Percentiles rank a stretch among this genome's conserved stretches.
These are phyloP conservation scores for Pterocarpus macrocarpus DNA, from an alignment of 306 rosid genomes.

Conservation along the genomic window DNA sequence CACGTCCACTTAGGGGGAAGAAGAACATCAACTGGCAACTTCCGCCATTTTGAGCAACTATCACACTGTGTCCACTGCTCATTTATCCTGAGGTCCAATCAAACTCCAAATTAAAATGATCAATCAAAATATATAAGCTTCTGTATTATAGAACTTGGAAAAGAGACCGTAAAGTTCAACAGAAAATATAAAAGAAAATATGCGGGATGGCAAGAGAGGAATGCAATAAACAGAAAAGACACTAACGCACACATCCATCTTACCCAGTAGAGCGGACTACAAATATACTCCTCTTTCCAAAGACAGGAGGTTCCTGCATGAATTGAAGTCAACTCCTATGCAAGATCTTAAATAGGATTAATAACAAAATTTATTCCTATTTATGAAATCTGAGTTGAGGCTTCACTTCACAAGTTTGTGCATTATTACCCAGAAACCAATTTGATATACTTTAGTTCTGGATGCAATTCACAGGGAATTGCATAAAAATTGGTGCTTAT, in stretches of 20 bases:
- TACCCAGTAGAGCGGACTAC: slow-evolving; percentile 81
- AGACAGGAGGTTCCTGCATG: slow-evolving; percentile 94
- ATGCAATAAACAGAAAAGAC: slow-evolving; percentile 27
- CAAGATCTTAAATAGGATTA: slow-evolving; percentile 24
- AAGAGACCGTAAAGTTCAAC: slow-evolving; percentile 17
- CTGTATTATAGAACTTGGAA: slow-evolving; percentile 18
- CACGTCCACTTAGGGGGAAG: slow-evolving; percentile 93
- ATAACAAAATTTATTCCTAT: slow-evolving; percentile 12
- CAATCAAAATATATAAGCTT: slow-evolving; percentile 32
- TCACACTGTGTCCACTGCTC: slow-evolving; percentile 99
- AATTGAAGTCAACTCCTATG: slow-evolving; percentile 38
- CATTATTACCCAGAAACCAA: slow-evolving; percentile 20
- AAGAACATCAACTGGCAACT: slow-evolving; percentile 83
- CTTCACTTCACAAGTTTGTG: slow-evolving; percentile 4
- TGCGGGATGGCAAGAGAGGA: background rate
- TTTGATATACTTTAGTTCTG: slow-evolving; percentile 21
- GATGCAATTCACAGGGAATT: background rate
- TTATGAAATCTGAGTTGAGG: slow-evolving; percentile 5
- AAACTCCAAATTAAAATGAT: slow-evolving; percentile 47
- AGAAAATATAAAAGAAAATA: slow-evolving; percentile 18
- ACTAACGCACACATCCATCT: slow-evolving; percentile 42
- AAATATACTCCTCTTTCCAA: slow-evolving; percentile 94
- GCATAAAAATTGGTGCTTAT: background rate
- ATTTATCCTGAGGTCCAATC: slow-evolving; percentile 67
- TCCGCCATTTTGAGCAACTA: slow-evolving; percentile 91